Conservation (phyloP, 176 grass and related monocot species). For the Ensete glaucum region DNA sequence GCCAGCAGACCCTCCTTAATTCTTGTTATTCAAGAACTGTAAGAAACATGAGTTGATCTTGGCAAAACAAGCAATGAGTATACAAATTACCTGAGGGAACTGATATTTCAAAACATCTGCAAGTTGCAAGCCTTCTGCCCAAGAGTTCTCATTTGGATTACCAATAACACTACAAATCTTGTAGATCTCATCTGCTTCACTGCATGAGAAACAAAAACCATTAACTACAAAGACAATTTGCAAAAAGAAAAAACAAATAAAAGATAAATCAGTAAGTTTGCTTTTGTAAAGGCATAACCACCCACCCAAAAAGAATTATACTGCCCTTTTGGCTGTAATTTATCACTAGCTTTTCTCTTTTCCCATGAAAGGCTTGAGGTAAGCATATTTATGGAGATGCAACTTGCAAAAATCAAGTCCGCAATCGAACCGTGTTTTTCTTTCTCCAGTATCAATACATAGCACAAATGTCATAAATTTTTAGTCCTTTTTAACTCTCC, state of each 20-base stretch:
- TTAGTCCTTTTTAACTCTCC: not conserved
- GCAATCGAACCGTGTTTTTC: too few species aligned
- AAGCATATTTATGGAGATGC: too few species aligned
- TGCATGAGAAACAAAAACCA: slow-evolving; percentile 19
- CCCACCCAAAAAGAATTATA: too few species aligned
- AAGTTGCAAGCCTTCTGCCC: slow-evolving; percentile 77
- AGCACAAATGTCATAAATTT: not conserved
- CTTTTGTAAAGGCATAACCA: not conserved
- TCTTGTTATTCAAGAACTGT: not conserved
- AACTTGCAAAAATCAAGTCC: too few species aligned
- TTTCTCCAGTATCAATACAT: not conserved
- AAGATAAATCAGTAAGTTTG: slow-evolving; percentile 1
- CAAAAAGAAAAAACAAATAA: not conserved
- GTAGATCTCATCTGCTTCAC: slow-evolving; percentile 88
- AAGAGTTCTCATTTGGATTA: slow-evolving; percentile 67
- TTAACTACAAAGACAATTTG: not conserved
- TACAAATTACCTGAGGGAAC: slow-evolving; percentile 69
- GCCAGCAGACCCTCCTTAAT: slow-evolving; percentile 8
- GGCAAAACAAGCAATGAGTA: not conserved
- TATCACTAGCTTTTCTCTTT: too few species aligned
- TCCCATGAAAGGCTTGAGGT: too few species aligned
- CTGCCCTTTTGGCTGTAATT: too few species aligned
- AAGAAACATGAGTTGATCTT: slow-evolving; percentile 17
- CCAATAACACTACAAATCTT: slow-evolving; percentile 94
- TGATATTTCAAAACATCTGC: slow-evolving; percentile 76